Evolutionary conservation across 2,329 filamentous ascomycete genomes (phyloP), one percentile per base, ranked within the genome.

Genomic region (Alternaria arborescens): DNA sequence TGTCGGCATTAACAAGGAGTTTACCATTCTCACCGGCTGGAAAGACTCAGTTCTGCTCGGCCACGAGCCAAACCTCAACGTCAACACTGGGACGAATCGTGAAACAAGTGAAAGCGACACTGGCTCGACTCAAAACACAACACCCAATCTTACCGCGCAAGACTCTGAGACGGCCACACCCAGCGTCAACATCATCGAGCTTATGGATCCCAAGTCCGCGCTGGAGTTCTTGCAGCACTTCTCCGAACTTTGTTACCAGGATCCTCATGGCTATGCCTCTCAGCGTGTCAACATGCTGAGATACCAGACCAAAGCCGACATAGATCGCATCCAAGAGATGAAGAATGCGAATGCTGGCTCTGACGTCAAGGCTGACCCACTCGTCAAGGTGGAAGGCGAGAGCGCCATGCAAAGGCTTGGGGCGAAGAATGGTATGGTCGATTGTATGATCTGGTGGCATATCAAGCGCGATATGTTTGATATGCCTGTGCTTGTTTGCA

Each of bases 211-310:
- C 66, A 93, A 97, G 71, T 94, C 90, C 58, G 93, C 97, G 0
- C 89, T 97, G 4, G 90, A 97, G 68, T 98, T 97, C 77, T 97
- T 97, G 77, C 94, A 97, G 69, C 93, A 98, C 76, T 98, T 97
- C 80, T 91, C 94, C 0, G 89, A 94, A 65, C 85, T 98, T 3
- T 94, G 94, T 0, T 98, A 97, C 78, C 93, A 93, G 36, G 93
- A 97, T 76, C 93, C 93, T 40, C 87, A 93, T 32, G 93, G 94
- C 16, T 91, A 89, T 69, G 92, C 96, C 46, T 92, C 90, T 72
- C 89, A 91, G 55, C 91, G 89, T 64, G 95, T 93, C 72, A 92
- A 93, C 62, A 84, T 98, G 59, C 86, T 98, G 55, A 96, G 97
- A 77, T 99, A 99, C 78, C 74, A 74, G 38, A 91, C 91, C 70